Evolutionary conservation across 2,329 filamentous ascomycete genomes (phyloP).

Genomic region (Tolypocladium pustulatum): DNA sequence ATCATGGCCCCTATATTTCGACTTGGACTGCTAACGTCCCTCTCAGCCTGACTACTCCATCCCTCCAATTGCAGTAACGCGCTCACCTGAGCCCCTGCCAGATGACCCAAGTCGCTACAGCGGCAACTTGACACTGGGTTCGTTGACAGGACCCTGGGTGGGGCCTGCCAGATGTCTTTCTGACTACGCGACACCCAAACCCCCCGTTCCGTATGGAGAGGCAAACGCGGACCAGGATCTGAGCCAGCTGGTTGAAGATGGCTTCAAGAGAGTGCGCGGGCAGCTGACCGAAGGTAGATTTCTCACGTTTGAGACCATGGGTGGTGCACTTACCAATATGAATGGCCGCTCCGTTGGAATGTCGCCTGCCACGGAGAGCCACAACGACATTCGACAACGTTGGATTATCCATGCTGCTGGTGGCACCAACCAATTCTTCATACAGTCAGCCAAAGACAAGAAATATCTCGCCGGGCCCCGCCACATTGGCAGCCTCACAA

Average conservation of each 20-base stretch:
- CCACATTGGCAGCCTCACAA: slow-evolving; percentile 4
- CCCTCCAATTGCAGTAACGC: slow-evolving; percentile 1
- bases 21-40: not conserved
- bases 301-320: slow-evolving; percentile 34
- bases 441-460: slow-evolving; percentile 16
- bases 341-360: slow-evolving; percentile 13
- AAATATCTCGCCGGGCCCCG: slow-evolving; percentile 31
- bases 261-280: slow-evolving; percentile 41
- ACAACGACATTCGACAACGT: slow-evolving; percentile 31
- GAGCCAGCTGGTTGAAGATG: slow-evolving; percentile 55
- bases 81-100: slow-evolving; percentile 2
- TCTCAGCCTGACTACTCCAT: slow-evolving; percentile 5
- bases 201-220: slow-evolving; percentile 6
- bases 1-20: too few relatives aligned
- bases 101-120: slow-evolving; percentile 2
- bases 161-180: slow-evolving; percentile 8
- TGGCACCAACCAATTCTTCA: slow-evolving; percentile 9
- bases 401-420: slow-evolving; percentile 34
- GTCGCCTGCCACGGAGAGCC: slow-evolving; percentile 10
- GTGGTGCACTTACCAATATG: slow-evolving; percentile 24
- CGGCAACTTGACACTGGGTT: slow-evolving; percentile 8
- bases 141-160: slow-evolving; percentile 8
- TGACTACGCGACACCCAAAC: slow-evolving; percentile 3
- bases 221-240: slow-evolving; percentile 64
- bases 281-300: slow-evolving; percentile 42